Evolutionary conservation across 1,139 yeast species (phyloP).

Genomic region (Saccharomyces hybrid): DNA sequence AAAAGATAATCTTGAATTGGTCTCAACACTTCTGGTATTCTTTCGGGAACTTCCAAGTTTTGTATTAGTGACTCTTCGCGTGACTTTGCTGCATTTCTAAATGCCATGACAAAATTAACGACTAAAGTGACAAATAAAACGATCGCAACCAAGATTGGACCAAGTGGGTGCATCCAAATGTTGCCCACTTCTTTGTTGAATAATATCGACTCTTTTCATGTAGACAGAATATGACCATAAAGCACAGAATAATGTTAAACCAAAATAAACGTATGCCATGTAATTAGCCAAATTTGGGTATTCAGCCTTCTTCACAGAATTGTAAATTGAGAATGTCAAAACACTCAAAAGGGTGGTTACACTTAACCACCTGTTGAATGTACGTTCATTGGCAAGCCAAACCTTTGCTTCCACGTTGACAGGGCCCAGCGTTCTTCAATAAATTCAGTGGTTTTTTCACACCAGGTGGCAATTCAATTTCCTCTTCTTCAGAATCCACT

Average conservation of each 20-base stretch:
- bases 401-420: slow-evolving; percentile 93
- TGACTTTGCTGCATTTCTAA: slow-evolving; percentile 39
- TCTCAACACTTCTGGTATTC: slow-evolving; percentile 22
- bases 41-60: not conserved
- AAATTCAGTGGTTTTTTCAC: slow-evolving; percentile 72
- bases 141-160: slow-evolving; percentile 72
- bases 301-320: slow-evolving; percentile 61
- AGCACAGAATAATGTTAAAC: slow-evolving; percentile 71
- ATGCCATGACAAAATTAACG: slow-evolving; percentile 66
- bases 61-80: not conserved
- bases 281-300: slow-evolving; percentile 48
- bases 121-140: slow-evolving; percentile 62
- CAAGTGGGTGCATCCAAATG: slow-evolving; percentile 87
- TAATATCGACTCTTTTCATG: slow-evolving; percentile 60
- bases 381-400: slow-evolving; percentile 96
- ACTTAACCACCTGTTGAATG: slow-evolving; percentile 91
- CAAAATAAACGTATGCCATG: slow-evolving; percentile 75
- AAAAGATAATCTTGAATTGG: slow-evolving; percentile 28
- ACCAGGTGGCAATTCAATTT: slow-evolving; percentile 79
- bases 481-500: slow-evolving; percentile 84
- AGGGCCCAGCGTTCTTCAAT: slow-evolving; percentile 87
- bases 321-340: slow-evolving; percentile 75
- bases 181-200: slow-evolving; percentile 72
- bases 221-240: slow-evolving; percentile 85
- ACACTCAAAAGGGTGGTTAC: slow-evolving; percentile 85